Base-by-base conservation (phyloP, 495 filamentous ascomycete genomes). In the Hypoxylon rickii region DNA sequence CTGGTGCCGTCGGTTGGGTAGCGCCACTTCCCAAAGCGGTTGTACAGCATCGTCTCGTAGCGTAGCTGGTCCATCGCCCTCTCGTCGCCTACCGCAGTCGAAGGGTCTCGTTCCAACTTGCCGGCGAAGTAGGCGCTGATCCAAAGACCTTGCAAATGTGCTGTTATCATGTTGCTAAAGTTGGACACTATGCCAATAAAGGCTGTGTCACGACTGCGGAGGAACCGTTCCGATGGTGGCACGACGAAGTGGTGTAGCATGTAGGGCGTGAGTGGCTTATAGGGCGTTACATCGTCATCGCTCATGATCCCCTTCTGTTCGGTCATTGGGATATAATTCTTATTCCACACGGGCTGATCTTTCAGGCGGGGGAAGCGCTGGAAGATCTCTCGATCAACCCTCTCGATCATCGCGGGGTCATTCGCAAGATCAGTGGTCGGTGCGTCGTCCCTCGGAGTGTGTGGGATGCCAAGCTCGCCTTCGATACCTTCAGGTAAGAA, bases 131-230 rank as follows among this genome's bases (percentile, higher is more conserved):
- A 91, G 0, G 87, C 87, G 13, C 78, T 71, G 24, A 88, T 80
- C 89, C 88, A 94, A 7, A 92, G 71, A 1, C 83, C 85, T 55
- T 91, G 87, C 2, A 80, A 68, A 44, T 92, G 86, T 1, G 87
- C 83, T 3, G 84, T 70, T 11, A 85, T 63, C 10, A 79, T 67
- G n/a, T 84, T 85, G 57, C 79, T 78, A 57, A 89, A 84, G 51
- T 81, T 84, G 63, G 82, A 79, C 16, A 87, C 61, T 12, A 81
- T 70, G n/a, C 89, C 89, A 33, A 80, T 71, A 58, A 90, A 89
- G 3, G 84, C 87, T 44, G 89, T 78, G 32, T 84, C 83, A 15
- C 84, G 81, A 7, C 77, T 72, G 3, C 72, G 68, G 4, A 82
- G 64, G 29, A 84, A 72, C 7, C 69, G 63, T 5, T 67, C 65